A percentile compares a stretch with the other conserved stretches of the same genome.
phyloP scores from a whole-genome alignment of 2,329 filamentous ascomycete species.

The Paraphaeosphaeria minitans region DNA sequence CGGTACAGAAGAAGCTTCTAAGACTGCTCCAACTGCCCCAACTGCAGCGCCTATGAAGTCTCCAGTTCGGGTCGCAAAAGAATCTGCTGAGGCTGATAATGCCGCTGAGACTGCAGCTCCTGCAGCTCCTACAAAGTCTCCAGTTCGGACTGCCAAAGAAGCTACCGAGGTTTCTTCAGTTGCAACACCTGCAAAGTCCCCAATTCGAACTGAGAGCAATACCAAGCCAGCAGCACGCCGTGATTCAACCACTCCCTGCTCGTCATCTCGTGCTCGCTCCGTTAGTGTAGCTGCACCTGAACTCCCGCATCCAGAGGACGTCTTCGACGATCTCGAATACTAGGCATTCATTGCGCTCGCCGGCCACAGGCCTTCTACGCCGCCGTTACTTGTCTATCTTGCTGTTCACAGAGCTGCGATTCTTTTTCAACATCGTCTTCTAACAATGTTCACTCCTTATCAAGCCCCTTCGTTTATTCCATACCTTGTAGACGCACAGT shows the following conservation, averaged over 20 bases:
- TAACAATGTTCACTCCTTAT: neutral
- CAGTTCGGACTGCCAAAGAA: too few relatives aligned
- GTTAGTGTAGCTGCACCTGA: neutral
- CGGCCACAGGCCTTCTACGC: neutral
- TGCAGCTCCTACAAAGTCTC: too few relatives aligned
- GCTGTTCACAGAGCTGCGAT: neutral
- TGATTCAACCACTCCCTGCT: neutral
- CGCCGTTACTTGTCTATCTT: neutral
- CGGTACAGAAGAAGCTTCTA: neutral
- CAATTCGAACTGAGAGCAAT: neutral
- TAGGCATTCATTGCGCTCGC: neutral
- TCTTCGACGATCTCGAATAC: neutral
- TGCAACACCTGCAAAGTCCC: neutral
- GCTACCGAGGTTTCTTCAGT: neutral
- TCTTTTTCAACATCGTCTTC: neutral
- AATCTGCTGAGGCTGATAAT: too few relatives aligned
- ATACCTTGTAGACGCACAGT: neutral
- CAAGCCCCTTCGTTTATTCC: neutral
- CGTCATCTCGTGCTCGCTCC: neutral
- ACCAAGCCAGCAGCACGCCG: neutral
- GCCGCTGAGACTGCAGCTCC: too few relatives aligned
- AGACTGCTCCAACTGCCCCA: neutral
- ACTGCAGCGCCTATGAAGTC: neutral
- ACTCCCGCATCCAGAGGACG: neutral
- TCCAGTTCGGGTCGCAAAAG: too few relatives aligned